Evolutionary conservation across 306 rosid genomes (phyloP).

Genomic region (Lupinus albus): DNA sequence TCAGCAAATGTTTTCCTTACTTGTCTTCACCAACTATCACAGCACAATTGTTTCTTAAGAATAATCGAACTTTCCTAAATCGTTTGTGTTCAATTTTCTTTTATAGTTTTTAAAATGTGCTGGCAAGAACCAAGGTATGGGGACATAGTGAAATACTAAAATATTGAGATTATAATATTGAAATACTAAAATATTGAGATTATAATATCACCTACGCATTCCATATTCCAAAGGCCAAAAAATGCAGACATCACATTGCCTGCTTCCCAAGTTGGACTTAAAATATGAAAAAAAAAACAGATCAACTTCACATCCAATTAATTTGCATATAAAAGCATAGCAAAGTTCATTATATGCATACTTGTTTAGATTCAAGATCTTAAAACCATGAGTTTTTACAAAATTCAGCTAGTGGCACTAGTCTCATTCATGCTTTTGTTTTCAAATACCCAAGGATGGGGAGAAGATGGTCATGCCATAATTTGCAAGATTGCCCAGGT

Average conservation of each 20-base stretch:
- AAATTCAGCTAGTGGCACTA: slow-evolving; percentile 33
- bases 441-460: slow-evolving; percentile 65
- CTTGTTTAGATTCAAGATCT: slow-evolving; percentile 8
- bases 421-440: slow-evolving; percentile 46
- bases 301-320: background rate
- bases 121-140: too few species aligned
- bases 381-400: slow-evolving; percentile 40
- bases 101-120: background rate
- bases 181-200: too few species aligned
- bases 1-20: background rate
- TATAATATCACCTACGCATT: background rate
- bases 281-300: too few species aligned
- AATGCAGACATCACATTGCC: background rate
- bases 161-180: background rate
- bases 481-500: slow-evolving; percentile 83
- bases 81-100: background rate
- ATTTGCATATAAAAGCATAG: background rate
- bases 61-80: background rate
- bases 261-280: background rate
- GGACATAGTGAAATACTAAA: too few species aligned
- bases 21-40: background rate
- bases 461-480: slow-evolving; percentile 67
- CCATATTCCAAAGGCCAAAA: background rate
- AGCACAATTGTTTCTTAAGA: background rate
- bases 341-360: background rate